A percentile compares a stretch with the other conserved stretches of the same genome.
phyloP scores from a whole-genome alignment of 139 green algal genomes.

The Chlorella sp. region DNA sequence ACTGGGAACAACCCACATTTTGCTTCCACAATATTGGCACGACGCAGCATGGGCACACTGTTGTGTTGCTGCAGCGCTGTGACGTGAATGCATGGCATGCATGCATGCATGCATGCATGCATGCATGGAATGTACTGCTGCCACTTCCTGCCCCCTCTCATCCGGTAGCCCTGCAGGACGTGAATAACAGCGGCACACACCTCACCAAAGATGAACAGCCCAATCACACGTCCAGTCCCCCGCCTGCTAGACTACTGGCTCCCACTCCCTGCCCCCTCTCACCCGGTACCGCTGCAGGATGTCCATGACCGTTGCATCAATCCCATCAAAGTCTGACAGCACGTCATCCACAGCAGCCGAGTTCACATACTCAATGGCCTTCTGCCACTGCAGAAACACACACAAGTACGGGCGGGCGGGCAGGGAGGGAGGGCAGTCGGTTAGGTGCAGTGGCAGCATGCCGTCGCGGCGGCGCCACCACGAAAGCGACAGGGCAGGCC shows the following conservation, averaged over 20 bases:
- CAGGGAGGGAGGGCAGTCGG: too few relatives aligned
- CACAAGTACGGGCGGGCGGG: neutral
- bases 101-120: too few relatives aligned
- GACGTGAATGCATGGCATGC: too few relatives aligned
- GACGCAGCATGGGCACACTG: too few relatives aligned
- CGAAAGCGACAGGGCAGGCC: too few relatives aligned
- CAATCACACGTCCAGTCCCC: neutral
- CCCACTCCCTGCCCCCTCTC: neutral
- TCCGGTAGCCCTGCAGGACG: neutral
- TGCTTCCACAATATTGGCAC: too few relatives aligned
- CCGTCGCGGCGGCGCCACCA: neutral
- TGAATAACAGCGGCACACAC: neutral
- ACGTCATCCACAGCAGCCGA: conserved; percentile 54
- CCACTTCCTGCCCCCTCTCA: too few relatives aligned
- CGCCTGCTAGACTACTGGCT: neutral
- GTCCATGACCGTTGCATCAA: conserved; percentile 46
- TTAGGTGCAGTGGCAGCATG: neutral
- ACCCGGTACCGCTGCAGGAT: conserved; percentile 70
- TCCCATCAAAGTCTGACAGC: conserved; percentile 64
- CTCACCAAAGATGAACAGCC: neutral
- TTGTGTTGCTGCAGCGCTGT: too few relatives aligned
- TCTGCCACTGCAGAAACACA: conserved; percentile 17
- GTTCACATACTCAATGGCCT: conserved; percentile 38
- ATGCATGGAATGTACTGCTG: too few relatives aligned
- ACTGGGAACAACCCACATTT: too few relatives aligned